A percentile compares a stretch with the other conserved stretches of the same genome.
Evolutionary conservation across 257 asterid species (phyloP).

Genomic region (Petunia axillaris): DNA sequence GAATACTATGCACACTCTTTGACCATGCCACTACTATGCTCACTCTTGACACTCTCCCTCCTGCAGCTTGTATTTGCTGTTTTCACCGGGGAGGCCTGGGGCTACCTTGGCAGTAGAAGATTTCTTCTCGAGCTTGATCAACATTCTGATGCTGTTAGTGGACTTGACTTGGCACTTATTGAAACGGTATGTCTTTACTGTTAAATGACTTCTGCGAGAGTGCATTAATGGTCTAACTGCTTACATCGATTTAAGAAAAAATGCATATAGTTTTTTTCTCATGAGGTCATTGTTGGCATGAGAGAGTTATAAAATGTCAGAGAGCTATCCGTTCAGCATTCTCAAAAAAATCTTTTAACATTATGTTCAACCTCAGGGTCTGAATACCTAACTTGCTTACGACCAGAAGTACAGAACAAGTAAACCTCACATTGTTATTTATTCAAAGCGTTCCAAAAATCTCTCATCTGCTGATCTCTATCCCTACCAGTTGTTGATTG

Average conservation of each 20-base stretch:
- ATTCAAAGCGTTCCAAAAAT: not conserved
- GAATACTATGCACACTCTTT: not conserved
- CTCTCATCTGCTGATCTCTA: not conserved
- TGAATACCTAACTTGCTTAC: not conserved
- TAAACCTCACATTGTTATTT: not conserved
- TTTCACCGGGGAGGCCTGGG: conserved; percentile 99
- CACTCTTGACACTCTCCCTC: conserved; percentile 26
- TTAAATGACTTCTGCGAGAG: not conserved
- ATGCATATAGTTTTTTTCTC: not conserved
- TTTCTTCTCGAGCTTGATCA: conserved; percentile 78
- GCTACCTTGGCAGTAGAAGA: conserved; percentile 95
- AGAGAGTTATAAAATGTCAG: not conserved
- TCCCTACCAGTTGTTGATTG: not conserved
- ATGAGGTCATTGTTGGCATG: conserved; percentile 10
- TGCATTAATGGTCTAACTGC: conserved; percentile 4
- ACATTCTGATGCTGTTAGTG: conserved; percentile 70
- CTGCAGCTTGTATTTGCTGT: conserved; percentile 88
- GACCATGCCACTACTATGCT: conserved; percentile 21
- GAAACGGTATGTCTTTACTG: conserved; percentile 61
- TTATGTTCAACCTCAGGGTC: not conserved
- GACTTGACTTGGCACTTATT: conserved; percentile 67
- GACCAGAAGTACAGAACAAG: not conserved
- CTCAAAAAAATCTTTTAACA: no score
- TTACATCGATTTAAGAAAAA: not conserved
- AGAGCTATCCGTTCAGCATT: not conserved